Evolutionary conservation across 2,329 filamentous ascomycete genomes (phyloP), one percentile per base, ranked within the genome.

Genomic region (Pseudogymnoascus sp.): DNA sequence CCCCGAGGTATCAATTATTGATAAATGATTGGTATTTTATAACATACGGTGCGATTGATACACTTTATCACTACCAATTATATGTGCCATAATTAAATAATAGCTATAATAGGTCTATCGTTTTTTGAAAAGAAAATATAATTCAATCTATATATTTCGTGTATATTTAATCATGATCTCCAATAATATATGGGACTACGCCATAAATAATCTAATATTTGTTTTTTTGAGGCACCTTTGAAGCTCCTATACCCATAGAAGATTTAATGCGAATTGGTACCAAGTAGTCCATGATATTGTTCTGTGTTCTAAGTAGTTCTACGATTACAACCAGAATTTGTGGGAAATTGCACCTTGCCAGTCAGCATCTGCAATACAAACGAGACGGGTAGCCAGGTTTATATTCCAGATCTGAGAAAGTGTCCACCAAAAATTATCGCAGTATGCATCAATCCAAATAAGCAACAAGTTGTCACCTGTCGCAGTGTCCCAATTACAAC

Each of bases 1-100:
- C 60, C 62, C 66, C 8, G 69, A 70, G 50, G 62, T 70, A n/a
- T 33, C 43, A 53, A 12, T 53, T 53, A 33, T 53, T 18, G 43
- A 53, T 33, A 50, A 50, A 50, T 50, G 43, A 50, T 50, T 12
- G 18, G 25, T 33, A 18, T 53, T 18, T 18, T 33, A 15, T 3
- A 11, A 18, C 4, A 53, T 11, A 33, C 11, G 25, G 43, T 15
- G 14, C n/a, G 12, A 7, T 33, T 9, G 30, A 50, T 8, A 5
- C 4, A 7, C 2, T 53, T 7, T 2, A 53, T 50, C 9, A 9
- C 30, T 50, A 3, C 14, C 22, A 25, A 25, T 25, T 25, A 25
- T 25, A 25, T 25, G 22, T 25, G 22, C 5, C 22, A 25, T 25
- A 5, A 5, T 25, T 33, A 30, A 53, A 12, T 33, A 30, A 12